phyloP scores from a whole-genome alignment of 805 yeast genomes.

The Hanseniaspora osmophila region DNA sequence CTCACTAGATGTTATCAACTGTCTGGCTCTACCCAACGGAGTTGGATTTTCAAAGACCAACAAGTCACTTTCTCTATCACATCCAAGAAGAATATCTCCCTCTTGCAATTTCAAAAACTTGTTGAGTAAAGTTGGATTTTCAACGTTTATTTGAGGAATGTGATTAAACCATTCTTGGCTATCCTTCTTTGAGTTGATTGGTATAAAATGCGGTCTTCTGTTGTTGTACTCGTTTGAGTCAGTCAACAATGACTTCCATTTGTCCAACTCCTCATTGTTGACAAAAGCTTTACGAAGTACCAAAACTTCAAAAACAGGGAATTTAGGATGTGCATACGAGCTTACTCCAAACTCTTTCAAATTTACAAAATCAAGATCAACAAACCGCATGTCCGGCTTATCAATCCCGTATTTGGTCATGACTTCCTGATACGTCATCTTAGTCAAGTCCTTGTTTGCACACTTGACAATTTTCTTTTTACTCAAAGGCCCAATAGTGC shows the following conservation, averaged over 20 bases:
- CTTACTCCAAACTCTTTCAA: slow-evolving; percentile 28
- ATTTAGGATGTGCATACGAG: slow-evolving; percentile 28
- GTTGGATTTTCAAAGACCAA: slow-evolving; percentile 85
- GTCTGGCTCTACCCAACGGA: slow-evolving; percentile 79
- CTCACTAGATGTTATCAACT: slow-evolving; percentile 40
- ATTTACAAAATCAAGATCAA: slow-evolving; percentile 35
- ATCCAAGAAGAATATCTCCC: slow-evolving; percentile 67
- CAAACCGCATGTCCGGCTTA: slow-evolving; percentile 76
- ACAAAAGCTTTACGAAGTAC: slow-evolving; percentile 39
- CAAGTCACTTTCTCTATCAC: slow-evolving; percentile 46
- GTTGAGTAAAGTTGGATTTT: slow-evolving; percentile 20
- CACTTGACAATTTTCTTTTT: slow-evolving; percentile 11
- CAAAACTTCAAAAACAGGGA: slow-evolving; percentile 63
- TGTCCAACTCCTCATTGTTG: slow-evolving; percentile 14
- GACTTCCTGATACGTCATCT: slow-evolving; percentile 53
- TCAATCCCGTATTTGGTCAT: slow-evolving; percentile 73
- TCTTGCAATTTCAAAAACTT: slow-evolving; percentile 28
- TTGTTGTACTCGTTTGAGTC: slow-evolving; percentile 33
- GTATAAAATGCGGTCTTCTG: slow-evolving; percentile 45
- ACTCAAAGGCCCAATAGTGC: slow-evolving; percentile 14
- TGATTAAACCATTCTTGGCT: slow-evolving; percentile 30
- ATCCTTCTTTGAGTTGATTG: slow-evolving; percentile 31
- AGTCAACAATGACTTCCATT: slow-evolving; percentile 24
- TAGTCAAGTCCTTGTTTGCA: slow-evolving; percentile 21
- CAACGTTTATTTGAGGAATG: slow-evolving; percentile 23